Percentiles rank a stretch among this genome's conserved stretches.
phyloP scores from a whole-genome alignment of 345 rosid genomes.

The Dipteronia dyeriana region DNA sequence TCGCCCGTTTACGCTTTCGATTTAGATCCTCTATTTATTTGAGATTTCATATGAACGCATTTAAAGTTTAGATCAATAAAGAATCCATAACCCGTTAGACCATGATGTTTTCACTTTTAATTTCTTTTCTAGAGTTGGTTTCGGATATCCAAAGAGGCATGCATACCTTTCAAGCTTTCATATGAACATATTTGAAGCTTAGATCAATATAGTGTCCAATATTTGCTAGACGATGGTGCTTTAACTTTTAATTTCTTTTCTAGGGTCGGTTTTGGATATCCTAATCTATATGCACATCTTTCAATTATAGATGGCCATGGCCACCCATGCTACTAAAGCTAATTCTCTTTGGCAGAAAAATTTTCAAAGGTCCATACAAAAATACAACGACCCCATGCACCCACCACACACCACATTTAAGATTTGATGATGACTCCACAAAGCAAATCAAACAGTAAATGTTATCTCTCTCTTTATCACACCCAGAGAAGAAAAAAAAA shows the following conservation, averaged over 20 bases:
- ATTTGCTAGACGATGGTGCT: too few species aligned
- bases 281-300: neutral
- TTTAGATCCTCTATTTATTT: neutral
- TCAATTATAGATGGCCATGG: conserved; percentile 24
- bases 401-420: conserved; percentile 16
- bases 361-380: conserved; percentile 14
- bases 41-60: too few species aligned
- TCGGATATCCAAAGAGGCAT: too few species aligned
- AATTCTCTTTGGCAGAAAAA: conserved; percentile 32
- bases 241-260: neutral
- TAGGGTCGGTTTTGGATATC: conserved; percentile 49
- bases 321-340: conserved; percentile 35
- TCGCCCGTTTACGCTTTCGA: neutral
- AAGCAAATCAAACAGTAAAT: conserved; percentile 21
- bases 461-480: neutral
- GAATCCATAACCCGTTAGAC: neutral
- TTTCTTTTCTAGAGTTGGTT: neutral
- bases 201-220: too few species aligned
- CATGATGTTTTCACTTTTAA: conserved; percentile 3
- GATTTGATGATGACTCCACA: conserved; percentile 27
- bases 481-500: conserved; percentile 13
- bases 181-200: too few species aligned
- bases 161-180: too few species aligned
- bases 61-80: neutral
- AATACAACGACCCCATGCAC: conserved; percentile 1